Base-by-base conservation (phyloP, 2,329 filamentous ascomycete species). In the Botrytis squamosa region DNA sequence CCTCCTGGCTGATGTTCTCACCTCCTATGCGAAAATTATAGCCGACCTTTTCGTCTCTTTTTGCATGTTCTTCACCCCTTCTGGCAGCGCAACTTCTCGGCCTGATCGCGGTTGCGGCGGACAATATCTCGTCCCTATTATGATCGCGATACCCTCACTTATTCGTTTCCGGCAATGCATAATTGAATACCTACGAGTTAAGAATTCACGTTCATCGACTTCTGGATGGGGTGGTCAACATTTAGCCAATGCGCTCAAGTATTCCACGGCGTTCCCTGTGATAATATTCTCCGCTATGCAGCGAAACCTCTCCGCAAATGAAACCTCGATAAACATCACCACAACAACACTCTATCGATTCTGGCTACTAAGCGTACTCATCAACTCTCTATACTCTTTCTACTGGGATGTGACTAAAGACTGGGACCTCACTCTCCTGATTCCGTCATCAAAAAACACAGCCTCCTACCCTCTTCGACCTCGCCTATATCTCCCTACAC, bases 361-460 rank as follows among this genome's bases (percentile, higher is more conserved):
- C 66, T 96, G 93, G 91, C 85, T 97, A 44, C 83, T 88, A 52
- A 92, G 92, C 62, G 92, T 93, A 44, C 85, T 94, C 49, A 81
- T 96, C 79, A 98, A 99, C 82, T 97, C 93, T 22, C 85, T 92
- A 63, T 99, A 97, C 84, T 94, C 92, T n/a, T 98, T 98, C 85
- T 99, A 96, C 86, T 99, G 96, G 96, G 96, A 99, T 80, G 90
- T 98, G 44, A 88, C 93, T 72, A 96, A 95, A 84, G 96, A 99
- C 85, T 99, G 96, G 96, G 96, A 98, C 81, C 86, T 99, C 75
- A 93, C 92, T 0, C 86, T 98, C 22, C 93, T 98, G 80, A 89
- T 91, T 4, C 76, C 74, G 8, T 57, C 64, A 66, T n/a, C 73
- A 22, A 63, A 49, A 29, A 63, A 68, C n/a, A 52, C 55, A 38